phyloP scores from a whole-genome alignment of 106 monocot species.

The Dendrobium nobile region DNA sequence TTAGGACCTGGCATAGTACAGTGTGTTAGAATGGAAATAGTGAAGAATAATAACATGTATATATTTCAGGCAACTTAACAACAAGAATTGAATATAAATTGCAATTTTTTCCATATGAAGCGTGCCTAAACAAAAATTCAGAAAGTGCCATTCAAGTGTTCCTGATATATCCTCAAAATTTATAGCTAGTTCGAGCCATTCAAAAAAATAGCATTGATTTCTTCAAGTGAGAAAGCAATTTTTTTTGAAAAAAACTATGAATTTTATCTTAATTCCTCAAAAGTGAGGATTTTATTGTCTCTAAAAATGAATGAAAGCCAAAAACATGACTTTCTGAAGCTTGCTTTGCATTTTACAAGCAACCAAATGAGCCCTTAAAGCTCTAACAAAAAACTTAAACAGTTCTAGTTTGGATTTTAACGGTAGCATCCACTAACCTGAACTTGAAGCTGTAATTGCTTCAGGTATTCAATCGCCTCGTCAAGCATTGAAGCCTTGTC shows the following conservation, averaged over 20 bases:
- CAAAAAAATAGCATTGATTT: neutral
- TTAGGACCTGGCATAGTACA: neutral
- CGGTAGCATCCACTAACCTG: slow-evolving; percentile 27
- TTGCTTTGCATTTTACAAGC: neutral
- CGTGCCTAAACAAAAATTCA: neutral
- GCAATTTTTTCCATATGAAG: neutral
- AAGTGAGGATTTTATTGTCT: neutral
- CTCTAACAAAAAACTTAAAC: neutral
- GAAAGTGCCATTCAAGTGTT: neutral
- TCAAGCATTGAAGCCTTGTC: slow-evolving; percentile 80
- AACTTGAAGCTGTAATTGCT: slow-evolving; percentile 71
- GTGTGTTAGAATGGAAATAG: neutral
- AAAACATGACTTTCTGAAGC: neutral
- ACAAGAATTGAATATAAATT: neutral
- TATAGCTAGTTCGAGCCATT: neutral
- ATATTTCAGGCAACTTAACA: neutral
- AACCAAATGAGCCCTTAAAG: neutral
- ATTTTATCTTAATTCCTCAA: neutral
- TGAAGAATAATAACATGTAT: neutral
- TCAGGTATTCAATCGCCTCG: slow-evolving; percentile 70
- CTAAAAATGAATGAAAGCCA: neutral
- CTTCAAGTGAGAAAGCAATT: neutral
- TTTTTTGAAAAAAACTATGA: neutral
- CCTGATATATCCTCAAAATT: neutral
- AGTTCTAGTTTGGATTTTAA: neutral